A percentile compares a stretch with the other conserved stretches of the same genome.
Conservation (phyloP, 495 filamentous ascomycete species). For the Penicillium chermesinum region DNA sequence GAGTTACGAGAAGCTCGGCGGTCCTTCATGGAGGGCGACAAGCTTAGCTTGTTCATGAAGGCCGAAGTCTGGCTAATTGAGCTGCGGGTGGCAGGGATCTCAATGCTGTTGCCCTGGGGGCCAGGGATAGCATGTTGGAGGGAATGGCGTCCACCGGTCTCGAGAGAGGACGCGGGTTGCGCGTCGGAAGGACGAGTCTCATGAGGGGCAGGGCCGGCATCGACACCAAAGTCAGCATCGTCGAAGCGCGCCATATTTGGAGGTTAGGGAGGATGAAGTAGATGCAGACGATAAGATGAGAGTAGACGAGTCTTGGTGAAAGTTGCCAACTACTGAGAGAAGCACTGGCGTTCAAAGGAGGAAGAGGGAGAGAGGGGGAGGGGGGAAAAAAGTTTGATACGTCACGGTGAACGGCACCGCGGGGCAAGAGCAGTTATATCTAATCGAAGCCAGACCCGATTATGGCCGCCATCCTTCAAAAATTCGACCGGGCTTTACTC, state of each 20-base stretch:
- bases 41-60: conserved; percentile 69
- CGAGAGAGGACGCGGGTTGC: conserved; percentile 19
- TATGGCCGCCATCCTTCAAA: not conserved
- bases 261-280: not conserved
- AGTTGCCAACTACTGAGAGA: not conserved
- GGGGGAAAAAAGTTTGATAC: not conserved
- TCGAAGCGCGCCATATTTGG: conserved; percentile 52
- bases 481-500: not conserved
- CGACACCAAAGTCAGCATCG: conserved; percentile 49
- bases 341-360: not conserved
- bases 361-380: not conserved
- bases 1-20: conserved; percentile 71
- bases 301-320: not conserved
- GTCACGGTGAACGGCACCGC: not conserved
- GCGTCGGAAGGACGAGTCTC: conserved; percentile 25
- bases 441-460: not conserved
- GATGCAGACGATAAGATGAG: not conserved
- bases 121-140: conserved; percentile 45
- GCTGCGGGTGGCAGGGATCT: conserved; percentile 67
- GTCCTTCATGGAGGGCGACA: conserved; percentile 60
- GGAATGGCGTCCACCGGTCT: conserved; percentile 22
- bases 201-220: conserved; percentile 27
- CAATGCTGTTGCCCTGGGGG: conserved; percentile 52
- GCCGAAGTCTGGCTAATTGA: conserved; percentile 61
- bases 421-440: not conserved